Evolutionary conservation across 495 filamentous ascomycete species (phyloP).

Genomic region (Penicillium herquei): DNA sequence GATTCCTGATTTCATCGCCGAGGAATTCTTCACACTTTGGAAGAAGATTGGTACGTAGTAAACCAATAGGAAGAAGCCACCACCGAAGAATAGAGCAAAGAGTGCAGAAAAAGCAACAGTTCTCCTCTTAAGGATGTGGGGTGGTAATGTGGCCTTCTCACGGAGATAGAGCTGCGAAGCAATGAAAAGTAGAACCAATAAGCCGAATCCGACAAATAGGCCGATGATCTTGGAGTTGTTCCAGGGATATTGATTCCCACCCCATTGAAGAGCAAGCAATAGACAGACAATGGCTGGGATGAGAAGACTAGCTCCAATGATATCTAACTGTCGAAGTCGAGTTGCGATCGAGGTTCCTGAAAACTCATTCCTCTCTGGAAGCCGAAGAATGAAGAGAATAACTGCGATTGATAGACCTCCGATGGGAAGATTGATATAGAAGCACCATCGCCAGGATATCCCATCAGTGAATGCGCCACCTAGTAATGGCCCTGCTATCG

Average conservation of each 20-base stretch:
- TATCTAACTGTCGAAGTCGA: conserved; percentile 32
- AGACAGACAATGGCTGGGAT: conserved; percentile 39
- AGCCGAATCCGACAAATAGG: conserved; percentile 33
- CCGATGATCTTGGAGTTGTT: conserved; percentile 31
- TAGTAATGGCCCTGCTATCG: conserved; percentile 63
- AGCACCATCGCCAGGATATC: conserved; percentile 81
- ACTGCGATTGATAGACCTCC: conserved; percentile 56
- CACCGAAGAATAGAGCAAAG: conserved; percentile 54
- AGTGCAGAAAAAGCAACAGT: conserved; percentile 47
- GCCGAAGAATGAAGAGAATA: conserved; percentile 51
- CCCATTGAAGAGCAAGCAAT: conserved; percentile 44
- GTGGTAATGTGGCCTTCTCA: conserved; percentile 31
- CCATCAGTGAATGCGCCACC: conserved; percentile 57
- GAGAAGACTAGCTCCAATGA: conserved; percentile 33
- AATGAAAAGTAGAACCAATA: conserved; percentile 33
- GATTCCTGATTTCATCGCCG: conserved; percentile 62
- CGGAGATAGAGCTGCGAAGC: conserved; percentile 21
- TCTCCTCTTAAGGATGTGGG: conserved; percentile 42
- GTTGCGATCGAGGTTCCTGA: conserved; percentile 13
- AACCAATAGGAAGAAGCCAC: conserved; percentile 36
- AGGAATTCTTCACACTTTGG: conserved; percentile 58
- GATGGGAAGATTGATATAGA: conserved; percentile 74
- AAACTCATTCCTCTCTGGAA: conserved; percentile 21
- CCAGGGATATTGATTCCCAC: conserved; percentile 39
- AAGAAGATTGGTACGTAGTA: conserved; percentile 48